Conservation (phyloP, 768 basidiomycete genomes). For the Pisolithus microcarpus region DNA sequence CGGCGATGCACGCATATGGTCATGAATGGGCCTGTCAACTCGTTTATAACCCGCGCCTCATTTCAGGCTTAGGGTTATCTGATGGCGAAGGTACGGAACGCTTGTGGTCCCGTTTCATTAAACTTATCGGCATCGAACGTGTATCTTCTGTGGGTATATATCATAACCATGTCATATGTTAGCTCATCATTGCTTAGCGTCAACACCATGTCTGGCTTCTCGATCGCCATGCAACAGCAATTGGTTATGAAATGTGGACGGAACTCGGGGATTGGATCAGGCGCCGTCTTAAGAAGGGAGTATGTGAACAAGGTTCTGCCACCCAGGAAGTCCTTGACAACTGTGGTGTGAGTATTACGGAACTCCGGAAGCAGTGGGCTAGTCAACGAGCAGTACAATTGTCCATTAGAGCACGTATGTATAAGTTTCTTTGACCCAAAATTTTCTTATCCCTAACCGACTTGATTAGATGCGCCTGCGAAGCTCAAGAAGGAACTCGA, state of each 20-base stretch:
- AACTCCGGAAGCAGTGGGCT: conserved; percentile 2
- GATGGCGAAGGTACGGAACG: conserved; percentile 7
- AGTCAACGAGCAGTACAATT: conserved; percentile 1
- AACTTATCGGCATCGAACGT: conserved; percentile 30
- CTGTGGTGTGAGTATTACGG: neutral
- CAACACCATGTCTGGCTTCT: conserved; percentile 27
- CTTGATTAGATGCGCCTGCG: too few relatives aligned
- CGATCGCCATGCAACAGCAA: conserved; percentile 24
- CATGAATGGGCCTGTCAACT: conserved; percentile 29
- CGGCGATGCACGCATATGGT: conserved; percentile 35
- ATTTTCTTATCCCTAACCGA: too few relatives aligned
- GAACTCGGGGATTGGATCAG: conserved; percentile 30
- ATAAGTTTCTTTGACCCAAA: too few relatives aligned
- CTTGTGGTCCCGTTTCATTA: conserved; percentile 29
- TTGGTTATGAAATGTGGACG: conserved; percentile 20
- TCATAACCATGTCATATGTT: neutral
- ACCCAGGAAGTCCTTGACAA: neutral
- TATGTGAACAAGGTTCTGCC: conserved; percentile 6
- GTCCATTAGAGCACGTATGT: conserved; percentile 2
- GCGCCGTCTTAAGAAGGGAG: conserved; percentile 12
- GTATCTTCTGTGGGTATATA: conserved; percentile 25
- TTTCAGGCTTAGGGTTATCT: conserved; percentile 1
- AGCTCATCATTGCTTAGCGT: conserved; percentile 6
- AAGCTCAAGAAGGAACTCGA: too few relatives aligned
- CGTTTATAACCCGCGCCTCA: conserved; percentile 1